Base-by-base conservation (phyloP, 305 asterid species). In the Stenogyne calaminthoides region DNA sequence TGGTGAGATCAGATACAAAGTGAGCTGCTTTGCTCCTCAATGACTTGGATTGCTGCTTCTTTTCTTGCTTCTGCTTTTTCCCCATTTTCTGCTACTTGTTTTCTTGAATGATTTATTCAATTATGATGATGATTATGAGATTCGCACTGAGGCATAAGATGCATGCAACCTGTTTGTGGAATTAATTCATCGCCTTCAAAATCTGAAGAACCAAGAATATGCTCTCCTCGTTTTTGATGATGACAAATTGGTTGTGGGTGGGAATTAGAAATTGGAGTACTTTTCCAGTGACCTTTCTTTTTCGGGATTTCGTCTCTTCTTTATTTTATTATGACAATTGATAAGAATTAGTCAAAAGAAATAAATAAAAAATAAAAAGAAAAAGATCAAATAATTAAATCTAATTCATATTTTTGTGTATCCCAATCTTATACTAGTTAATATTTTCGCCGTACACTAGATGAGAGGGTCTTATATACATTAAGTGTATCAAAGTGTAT, bases 1-100 rank as follows among this genome's bases (percentile, higher is more conserved):
- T 89, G 59, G 98, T 86, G 56, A 94, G 90, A 88, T 90, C 97
- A 78, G 97, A 90, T 16, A 94, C 97, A 78, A 91, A 84, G 83
- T 90, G 91, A 16, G 81, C 91, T 49, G 97, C 97, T 94, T 92
- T 94, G 76, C 91, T 89, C 88, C 89, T 87, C 79, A 88, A 69
- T 6, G 96, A 85, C 71, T 78, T 80, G 15, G 81, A 59, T 69
- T 65, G 79, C 77, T 79, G 71, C 69, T 74, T 62, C 39, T 64
- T 77, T 57, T 73, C 77, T 14, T 77, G 75, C 65, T 80, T 76
- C 71, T 83, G 80, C 80, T 82, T 74, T 74, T 44, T 73, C 67
- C 81, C 84, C 89, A 80, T 82, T 69, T 58, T 64, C 56, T 39
- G 63, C 77, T 59, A 4, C 44, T 19, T 6, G 27, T 19, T 67